These are phyloP conservation scores for Trichoderma oligosporum DNA, from an alignment of 2,329 filamentous ascomycete species.

Conservation along the genomic window DNA sequence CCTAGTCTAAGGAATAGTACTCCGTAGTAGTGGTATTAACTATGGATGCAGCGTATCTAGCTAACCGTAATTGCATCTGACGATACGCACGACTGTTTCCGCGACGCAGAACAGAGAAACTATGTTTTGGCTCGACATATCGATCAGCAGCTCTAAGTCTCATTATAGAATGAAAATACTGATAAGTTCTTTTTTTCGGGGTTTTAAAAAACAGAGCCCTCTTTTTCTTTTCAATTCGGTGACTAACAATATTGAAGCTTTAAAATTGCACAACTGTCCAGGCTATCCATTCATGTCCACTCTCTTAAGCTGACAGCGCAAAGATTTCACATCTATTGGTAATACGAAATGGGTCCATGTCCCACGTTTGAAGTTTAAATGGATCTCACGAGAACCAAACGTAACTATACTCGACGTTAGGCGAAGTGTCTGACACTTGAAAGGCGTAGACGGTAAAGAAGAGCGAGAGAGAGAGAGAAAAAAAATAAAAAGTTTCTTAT, in stretches of 20 bases:
- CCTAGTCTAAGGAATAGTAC: not conserved
- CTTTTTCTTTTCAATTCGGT: not conserved
- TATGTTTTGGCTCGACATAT: no score
- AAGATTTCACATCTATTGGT: not conserved
- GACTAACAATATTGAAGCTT: not conserved
- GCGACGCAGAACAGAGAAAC: no score
- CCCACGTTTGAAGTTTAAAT: not conserved
- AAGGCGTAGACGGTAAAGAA: not conserved
- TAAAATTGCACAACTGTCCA: no score
- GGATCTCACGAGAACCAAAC: not conserved
- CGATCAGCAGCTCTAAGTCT: no score
- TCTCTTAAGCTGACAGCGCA: not conserved
- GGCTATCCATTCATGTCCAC: not conserved
- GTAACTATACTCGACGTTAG: slow-evolving; percentile 8
- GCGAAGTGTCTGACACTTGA: not conserved
- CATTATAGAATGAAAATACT: no score
- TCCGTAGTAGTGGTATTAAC: not conserved
- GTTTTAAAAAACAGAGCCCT: no score
- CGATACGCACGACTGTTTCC: no score
- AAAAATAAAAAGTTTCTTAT: not conserved
- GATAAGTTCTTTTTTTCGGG: no score
- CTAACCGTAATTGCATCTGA: not conserved
- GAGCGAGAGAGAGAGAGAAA: not conserved
- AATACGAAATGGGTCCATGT: slow-evolving; percentile 1
- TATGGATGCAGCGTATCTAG: not conserved